phyloP scores from a whole-genome alignment of 306 rosid genomes.

The Cajanus cajan region DNA sequence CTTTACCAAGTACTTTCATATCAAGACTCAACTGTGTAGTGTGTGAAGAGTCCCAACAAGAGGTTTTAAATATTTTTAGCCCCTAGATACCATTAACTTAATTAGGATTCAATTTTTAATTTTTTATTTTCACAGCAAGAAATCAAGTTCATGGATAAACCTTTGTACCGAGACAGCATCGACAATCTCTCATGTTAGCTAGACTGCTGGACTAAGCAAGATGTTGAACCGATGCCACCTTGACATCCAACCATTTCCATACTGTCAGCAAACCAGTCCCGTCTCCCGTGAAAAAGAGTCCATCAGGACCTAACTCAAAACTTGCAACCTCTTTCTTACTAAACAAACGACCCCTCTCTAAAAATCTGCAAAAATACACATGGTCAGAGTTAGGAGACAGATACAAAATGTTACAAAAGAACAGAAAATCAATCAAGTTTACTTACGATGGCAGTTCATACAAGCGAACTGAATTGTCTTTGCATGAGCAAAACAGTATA shows the following conservation, averaged over 20 bases:
- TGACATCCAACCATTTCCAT: conserved; percentile 37
- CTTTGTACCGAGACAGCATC: too few species aligned
- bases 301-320: conserved; percentile 32
- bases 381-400: background rate
- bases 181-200: too few species aligned
- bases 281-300: too few species aligned
- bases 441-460: conserved; percentile 59
- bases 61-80: background rate
- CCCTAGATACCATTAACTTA: too few species aligned
- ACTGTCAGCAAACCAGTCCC: too few species aligned
- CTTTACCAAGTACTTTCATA: background rate
- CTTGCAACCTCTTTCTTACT: conserved; percentile 26
- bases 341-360: conserved; percentile 46
- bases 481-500: conserved; percentile 38
- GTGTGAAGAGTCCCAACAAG: background rate
- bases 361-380: conserved; percentile 26
- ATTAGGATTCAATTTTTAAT: too few species aligned
- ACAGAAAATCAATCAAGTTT: too few species aligned
- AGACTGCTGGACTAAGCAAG: too few species aligned
- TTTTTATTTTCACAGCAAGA: too few species aligned
- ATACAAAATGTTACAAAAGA: too few species aligned
- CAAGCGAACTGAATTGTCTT: conserved; percentile 37
- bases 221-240: background rate
- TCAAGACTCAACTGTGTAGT: background rate
- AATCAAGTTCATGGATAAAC: too few species aligned